Conservation (phyloP, 169 alveolate species). For the Plasmodium inui region DNA sequence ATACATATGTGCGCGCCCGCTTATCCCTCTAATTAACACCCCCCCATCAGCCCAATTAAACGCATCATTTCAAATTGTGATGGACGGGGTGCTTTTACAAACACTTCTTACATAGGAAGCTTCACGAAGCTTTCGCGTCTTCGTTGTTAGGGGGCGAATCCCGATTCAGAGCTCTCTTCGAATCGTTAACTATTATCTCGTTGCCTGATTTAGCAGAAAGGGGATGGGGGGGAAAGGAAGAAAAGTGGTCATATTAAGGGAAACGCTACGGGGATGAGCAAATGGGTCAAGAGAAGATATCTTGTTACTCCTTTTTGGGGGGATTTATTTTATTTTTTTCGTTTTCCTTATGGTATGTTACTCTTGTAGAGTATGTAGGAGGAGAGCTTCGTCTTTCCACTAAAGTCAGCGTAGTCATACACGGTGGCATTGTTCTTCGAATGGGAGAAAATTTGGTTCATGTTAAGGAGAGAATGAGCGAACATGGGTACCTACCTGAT, state of each 20-base stretch:
- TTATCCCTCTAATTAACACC: neutral
- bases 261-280: neutral
- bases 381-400: constrained; percentile 46
- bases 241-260: neutral
- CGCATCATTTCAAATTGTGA: neutral
- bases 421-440: constrained; percentile 62
- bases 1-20: neutral
- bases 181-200: constrained; percentile 27
- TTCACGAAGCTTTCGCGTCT: neutral
- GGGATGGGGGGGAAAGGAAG: neutral
- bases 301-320: neutral
- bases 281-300: neutral
- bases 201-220: constrained; percentile 10
- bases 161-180: neutral
- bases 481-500: neutral
- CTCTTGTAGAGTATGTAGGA: constrained; percentile 67
- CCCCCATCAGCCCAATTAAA: neutral
- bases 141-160: neutral
- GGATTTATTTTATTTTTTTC: neutral
- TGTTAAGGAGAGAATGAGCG: neutral
- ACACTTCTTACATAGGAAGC: neutral
- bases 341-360: neutral
- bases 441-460: neutral
- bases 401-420: constrained; percentile 62
- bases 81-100: neutral